Percentiles rank a stretch among this genome's conserved stretches.
These are phyloP conservation scores for Colletotrichum acutatum DNA, from an alignment of 2,329 filamentous ascomycete species.

Conservation along the genomic window DNA sequence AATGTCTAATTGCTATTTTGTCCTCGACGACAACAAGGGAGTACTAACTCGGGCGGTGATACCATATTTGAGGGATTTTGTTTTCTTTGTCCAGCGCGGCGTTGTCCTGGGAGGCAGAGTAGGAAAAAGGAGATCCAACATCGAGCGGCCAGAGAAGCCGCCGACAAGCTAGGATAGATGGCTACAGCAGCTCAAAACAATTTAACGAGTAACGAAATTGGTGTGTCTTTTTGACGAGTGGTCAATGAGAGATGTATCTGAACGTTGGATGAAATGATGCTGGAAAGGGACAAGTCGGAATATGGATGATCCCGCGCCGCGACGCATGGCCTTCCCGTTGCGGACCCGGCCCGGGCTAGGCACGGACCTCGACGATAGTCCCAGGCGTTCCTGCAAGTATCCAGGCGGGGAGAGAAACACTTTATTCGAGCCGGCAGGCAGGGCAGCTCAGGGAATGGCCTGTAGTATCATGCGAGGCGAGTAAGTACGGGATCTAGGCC, in stretches of 20 bases:
- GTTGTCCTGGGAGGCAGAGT: conserved; percentile 25
- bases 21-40: neutral
- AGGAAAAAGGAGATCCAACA: conserved; percentile 2
- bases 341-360: neutral
- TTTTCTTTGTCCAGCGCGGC: conserved; percentile 33
- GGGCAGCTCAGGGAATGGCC: neutral
- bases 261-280: no score
- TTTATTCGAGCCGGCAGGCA: neutral
- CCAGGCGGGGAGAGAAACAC: neutral
- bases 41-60: conserved; percentile 34
- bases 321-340: neutral
- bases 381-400: conserved; percentile 5
- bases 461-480: neutral
- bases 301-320: conserved; percentile 24
- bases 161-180: conserved; percentile 6
- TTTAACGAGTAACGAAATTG: conserved; percentile 22
- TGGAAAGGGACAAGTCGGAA: neutral
- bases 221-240: neutral
- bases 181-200: conserved; percentile 26
- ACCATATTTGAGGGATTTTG: conserved; percentile 33
- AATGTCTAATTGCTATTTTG: conserved; percentile 36
- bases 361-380: neutral
- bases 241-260: neutral
- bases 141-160: conserved; percentile 3
- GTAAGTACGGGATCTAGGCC: neutral